Evolutionary conservation across 768 basidiomycete species (phyloP), one percentile per base, ranked within the genome.

Genomic region (Ramaria sp.): DNA sequence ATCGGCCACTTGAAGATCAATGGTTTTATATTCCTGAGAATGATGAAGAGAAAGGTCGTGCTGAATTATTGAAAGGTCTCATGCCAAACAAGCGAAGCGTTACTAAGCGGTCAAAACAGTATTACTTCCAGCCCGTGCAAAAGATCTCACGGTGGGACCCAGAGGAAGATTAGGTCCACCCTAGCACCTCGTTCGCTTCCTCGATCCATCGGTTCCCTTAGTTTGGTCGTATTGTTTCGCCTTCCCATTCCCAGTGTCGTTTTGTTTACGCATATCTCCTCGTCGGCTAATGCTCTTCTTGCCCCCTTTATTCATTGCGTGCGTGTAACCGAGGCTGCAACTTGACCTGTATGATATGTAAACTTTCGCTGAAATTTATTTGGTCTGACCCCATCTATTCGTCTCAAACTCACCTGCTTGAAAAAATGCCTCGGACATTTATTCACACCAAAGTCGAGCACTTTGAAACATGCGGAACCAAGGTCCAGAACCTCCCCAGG

Each of bases 401-500:
- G n/a, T n/a, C n/a, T 34, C 2, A 34, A 34, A 2, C 32, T 34
- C 7, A 34, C 32, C 32, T 34, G 13, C 8, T 34, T 13, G 32
- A 34, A 9, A 34, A 8, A 13, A 13, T 9, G 9, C 7, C 32
- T 32, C 30, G 5, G 32, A 47, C 16, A 2, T 37, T 47, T 30
- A 59, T 47, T 51, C 54, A 44, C 56, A 69, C 87, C 88, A 89
- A 61, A 69, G 71, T 59, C 91, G 75, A 9, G 90, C 94, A 64
- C 83, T 96, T 69, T 91, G 88, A 80, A 98, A 98, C 61, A 97
- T 65, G 65, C 77, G 82, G 70, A 96, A 93, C 96, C 96, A 99
- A 1, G 96, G 96, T 3, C 94, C 93, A 27, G 74, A 71, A 10
- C 86, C 83, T 32, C 77, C 71, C 89, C 89, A 92, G 20, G 69